Evolutionary conservation across 176 grass and related monocot species (phyloP), one percentile per base, ranked within the genome.

Genomic region (Saccharum officinarum): DNA sequence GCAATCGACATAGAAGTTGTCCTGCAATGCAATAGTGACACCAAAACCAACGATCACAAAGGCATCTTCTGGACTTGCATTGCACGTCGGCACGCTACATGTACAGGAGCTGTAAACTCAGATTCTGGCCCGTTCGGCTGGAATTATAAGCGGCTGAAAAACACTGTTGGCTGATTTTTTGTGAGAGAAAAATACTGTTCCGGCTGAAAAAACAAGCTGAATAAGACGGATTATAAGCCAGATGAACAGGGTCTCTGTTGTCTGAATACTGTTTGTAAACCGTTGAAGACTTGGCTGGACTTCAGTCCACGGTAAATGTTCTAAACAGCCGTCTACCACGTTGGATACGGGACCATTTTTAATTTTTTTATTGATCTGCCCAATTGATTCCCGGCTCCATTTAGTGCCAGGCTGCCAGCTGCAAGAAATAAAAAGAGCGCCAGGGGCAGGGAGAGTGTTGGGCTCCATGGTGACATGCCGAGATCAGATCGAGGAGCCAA

Each of bases 401-500:
- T 78, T 69, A 10, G 66, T 12, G 59, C 7, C 45, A 87, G 59
- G 16, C 26, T 76, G 61, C 60, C 59, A n/a, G 1, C 16, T 33
- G 46, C 59, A 41, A 74, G 31, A 73, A 75, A 83, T 49, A 25
- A 66, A 50, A 25, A 7, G 60, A 47, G 5, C 13, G 42, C 1
- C 72, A 67, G 44, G 28, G 31, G 11, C 55, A 20, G 7, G 1
- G 57, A 28, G 7, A 25, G 4, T 80, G 77, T 10, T 66, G 68
- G 44, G 55, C 69, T 49, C 54, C 47, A 67, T 62, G 62, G 71
- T 46, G 45, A 46, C 72, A 70, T 59, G 71, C 17, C 28, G 41
- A 71, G 64, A 71, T 78, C 49, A 63, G 40, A 83, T 88, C 74
- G 65, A 88, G 78, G 52, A 50, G 74, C 66, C 74, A 72, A 34